Evolutionary conservation across 2,329 filamentous ascomycete genomes (phyloP).

Genomic region (Trichophyton verrucosum): DNA sequence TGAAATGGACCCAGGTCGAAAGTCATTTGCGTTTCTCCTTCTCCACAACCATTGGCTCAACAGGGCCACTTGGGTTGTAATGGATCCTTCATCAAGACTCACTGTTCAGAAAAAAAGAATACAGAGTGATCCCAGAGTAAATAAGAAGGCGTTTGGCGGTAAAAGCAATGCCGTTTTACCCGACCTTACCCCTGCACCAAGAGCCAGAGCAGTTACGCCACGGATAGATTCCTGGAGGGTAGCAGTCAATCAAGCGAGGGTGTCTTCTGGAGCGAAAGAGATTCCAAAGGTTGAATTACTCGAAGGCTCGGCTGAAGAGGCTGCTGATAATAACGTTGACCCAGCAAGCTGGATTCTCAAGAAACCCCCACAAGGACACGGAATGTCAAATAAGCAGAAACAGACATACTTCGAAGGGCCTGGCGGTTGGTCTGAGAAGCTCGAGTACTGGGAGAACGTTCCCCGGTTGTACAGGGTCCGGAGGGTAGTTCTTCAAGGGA

Average conservation of each 20-base stretch:
- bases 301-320: constrained; percentile 27
- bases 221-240: constrained; percentile 30
- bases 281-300: constrained; percentile 23
- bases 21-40: constrained; percentile 29
- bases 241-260: constrained; percentile 26
- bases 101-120: constrained; percentile 20
- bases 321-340: constrained; percentile 29
- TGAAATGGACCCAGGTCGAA: constrained; percentile 29
- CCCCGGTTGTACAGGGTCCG: constrained; percentile 25
- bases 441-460: constrained; percentile 30
- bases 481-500: constrained; percentile 26
- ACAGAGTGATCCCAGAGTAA: constrained; percentile 28
- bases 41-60: constrained; percentile 35
- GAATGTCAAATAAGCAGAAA: constrained; percentile 24
- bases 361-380: constrained; percentile 29
- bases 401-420: constrained; percentile 30
- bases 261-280: constrained; percentile 20
- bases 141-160: constrained; percentile 14
- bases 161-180: constrained; percentile 16
- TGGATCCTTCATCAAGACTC: constrained; percentile 28
- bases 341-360: constrained; percentile 31
- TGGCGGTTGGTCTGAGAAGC: constrained; percentile 29
- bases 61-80: constrained; percentile 28
- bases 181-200: constrained; percentile 13
- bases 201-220: constrained; percentile 18